These are phyloP conservation scores for Sphaerobolus stellatus DNA, from an alignment of 1,284 basidiomycete species.

Conservation along the genomic window DNA sequence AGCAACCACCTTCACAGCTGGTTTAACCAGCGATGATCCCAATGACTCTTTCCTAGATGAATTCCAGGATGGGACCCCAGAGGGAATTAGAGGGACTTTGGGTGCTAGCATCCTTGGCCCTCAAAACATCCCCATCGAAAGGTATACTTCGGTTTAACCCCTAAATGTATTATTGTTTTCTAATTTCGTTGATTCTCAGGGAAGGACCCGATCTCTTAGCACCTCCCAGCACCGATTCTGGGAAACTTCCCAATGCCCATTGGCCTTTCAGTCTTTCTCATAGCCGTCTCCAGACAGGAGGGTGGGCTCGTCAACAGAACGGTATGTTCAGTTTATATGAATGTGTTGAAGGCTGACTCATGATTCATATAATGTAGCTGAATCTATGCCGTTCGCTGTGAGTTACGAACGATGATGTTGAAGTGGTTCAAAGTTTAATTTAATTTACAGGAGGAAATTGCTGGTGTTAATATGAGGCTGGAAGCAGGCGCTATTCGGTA, in stretches of 20 bases:
- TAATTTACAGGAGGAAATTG: conserved; percentile 43
- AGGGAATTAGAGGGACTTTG: conserved; percentile 40
- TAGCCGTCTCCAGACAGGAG: conserved; percentile 67
- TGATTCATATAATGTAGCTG: neutral
- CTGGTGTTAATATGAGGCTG: conserved; percentile 70
- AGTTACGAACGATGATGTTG: neutral
- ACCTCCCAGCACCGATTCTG: conserved; percentile 66
- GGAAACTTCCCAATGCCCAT: conserved; percentile 65
- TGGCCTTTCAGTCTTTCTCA: conserved; percentile 72
- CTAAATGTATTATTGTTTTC: neutral
- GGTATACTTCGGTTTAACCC: conserved; percentile 29
- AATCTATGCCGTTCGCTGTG: neutral
- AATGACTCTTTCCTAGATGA: conserved; percentile 46
- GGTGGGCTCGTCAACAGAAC: conserved; percentile 61
- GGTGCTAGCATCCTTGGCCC: conserved; percentile 61
- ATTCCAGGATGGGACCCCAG: conserved; percentile 27
- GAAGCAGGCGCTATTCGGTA: conserved; percentile 64
- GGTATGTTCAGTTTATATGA: neutral
- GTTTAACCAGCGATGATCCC: conserved; percentile 50
- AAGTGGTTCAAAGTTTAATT: neutral
- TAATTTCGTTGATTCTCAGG: neutral
- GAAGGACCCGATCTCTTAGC: conserved; percentile 60
- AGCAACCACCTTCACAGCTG: conserved; percentile 17
- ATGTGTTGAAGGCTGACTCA: neutral
- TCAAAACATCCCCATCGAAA: conserved; percentile 51